Evolutionary conservation across 805 yeast genomes (phyloP), one percentile per base, ranked within the genome.

Genomic region (Zygosaccharomyces gambellarensis): DNA sequence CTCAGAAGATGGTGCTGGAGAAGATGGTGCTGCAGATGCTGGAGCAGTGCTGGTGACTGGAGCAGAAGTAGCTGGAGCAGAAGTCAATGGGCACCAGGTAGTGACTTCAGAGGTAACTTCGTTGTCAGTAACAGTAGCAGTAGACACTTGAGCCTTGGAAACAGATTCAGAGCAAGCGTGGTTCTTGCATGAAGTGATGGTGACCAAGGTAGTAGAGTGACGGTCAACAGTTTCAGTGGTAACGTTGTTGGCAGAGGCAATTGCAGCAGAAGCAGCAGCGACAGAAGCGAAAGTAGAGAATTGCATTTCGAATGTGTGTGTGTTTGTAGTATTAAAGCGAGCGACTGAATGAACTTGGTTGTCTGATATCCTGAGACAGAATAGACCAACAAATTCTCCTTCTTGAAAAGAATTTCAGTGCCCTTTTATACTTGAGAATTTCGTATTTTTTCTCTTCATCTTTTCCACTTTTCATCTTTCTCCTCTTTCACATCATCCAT

Each of bases 211-310:
- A 48, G 72, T 69, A 19, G 60, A 46, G 43, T 54, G 48, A 31
- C 53, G 51, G 50, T 53, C 45, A 34, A 57, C 62, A 32, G 61
- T 53, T 45, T 34, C 38, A 51, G 57, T 51, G 50, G 62, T 57
- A 40, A 52, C 53, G 52, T 53, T 55, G 39, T 54, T 39, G 40
- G 59, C 58, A 52, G 60, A 60, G 39, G 66, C 55, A 53, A 62
- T 60, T 22, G 57, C 60, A 45, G 69, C 61, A 49, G 69, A 66
- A 55, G 61, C 54, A 53, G 71, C 68, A 46, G 70, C 71, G 53
- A 66, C 59, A 46, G 68, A 48, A 47, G 70, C 71, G 66, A 69
- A 61, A 59, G 70, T 69, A 50, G 73, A 65, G 69, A 69, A 68
- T 65, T 70, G 71, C 74, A 70, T 71, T 69, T 55, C 58, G 51